Conservation (phyloP, 352 stramenopile species). For the Globisporangium radiosum region DNA sequence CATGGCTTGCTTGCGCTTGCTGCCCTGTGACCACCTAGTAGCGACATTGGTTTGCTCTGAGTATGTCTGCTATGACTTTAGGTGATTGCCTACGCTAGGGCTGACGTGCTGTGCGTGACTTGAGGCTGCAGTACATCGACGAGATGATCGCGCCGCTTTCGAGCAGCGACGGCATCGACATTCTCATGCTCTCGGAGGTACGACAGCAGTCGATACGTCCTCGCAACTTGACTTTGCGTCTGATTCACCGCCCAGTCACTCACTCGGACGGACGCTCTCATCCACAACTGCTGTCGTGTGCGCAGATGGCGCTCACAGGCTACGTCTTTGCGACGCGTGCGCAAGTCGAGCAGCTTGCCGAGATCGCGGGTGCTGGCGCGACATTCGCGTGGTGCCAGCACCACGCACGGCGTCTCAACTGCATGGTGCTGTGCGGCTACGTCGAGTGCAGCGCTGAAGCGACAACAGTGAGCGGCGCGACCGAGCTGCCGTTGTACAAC, state of each 20-base stretch:
- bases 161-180: conserved; percentile 39
- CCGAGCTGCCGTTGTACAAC: conserved; percentile 44
- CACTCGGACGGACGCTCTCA: conserved; percentile 1
- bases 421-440: conserved; percentile 69
- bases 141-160: conserved; percentile 52
- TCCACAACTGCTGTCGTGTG: not conserved
- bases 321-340: conserved; percentile 66
- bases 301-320: conserved; percentile 75
- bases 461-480: conserved; percentile 3
- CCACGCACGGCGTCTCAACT: conserved; percentile 53
- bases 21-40: too few species aligned
- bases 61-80: not conserved
- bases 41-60: not conserved
- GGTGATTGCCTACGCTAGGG: too few species aligned
- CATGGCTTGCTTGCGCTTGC: not conserved
- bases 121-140: conserved; percentile 37
- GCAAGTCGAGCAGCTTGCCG: conserved; percentile 55
- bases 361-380: conserved; percentile 35
- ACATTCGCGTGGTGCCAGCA: conserved; percentile 67
- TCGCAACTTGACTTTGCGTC: too few species aligned
- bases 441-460: conserved; percentile 29
- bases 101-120: not conserved
- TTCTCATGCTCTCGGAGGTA: conserved; percentile 80
- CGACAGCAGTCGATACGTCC: too few species aligned
- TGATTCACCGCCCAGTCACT: not conserved